Evolutionary conservation across 1,139 yeast genomes (phyloP).

Genomic region (Geotrichum australiense): DNA sequence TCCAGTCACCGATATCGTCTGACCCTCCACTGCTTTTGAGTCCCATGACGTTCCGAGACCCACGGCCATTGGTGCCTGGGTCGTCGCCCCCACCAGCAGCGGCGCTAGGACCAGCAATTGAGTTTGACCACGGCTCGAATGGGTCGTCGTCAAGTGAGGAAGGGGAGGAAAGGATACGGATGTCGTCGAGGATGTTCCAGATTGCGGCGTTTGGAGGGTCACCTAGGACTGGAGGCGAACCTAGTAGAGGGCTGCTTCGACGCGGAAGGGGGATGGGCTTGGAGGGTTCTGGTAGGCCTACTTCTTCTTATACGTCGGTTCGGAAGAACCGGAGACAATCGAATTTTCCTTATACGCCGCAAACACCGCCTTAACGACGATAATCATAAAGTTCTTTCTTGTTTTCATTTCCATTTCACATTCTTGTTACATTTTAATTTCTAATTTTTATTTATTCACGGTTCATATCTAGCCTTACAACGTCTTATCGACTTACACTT

Average conservation of each 20-base stretch:
- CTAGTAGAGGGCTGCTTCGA: not conserved
- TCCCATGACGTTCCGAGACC: not conserved
- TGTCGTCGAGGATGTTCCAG: not conserved
- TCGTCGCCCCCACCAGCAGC: not conserved
- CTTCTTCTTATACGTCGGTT: too few species aligned
- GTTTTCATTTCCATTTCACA: too few species aligned
- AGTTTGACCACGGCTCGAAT: not conserved
- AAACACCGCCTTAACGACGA: not conserved
- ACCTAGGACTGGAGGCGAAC: not conserved
- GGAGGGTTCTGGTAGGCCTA: not conserved
- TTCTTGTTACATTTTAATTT: too few species aligned
- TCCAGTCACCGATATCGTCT: not conserved
- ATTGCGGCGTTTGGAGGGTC: not conserved
- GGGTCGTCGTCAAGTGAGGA: not conserved
- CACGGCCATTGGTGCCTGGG: too few species aligned
- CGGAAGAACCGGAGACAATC: not conserved
- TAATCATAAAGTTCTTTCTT: too few species aligned
- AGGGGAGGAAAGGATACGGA: not conserved
- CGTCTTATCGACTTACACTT: too few species aligned
- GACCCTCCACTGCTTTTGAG: constrained; percentile 1
- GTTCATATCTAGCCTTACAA: too few species aligned
- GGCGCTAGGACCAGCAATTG: not conserved
- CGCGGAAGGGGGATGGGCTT: not conserved
- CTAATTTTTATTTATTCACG: too few species aligned
- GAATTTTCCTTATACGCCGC: not conserved